Percentiles rank a stretch among this genome's conserved stretches.
phyloP scores from a whole-genome alignment of 192 early-diverging fungal species.

The Coemansia sp. region DNA sequence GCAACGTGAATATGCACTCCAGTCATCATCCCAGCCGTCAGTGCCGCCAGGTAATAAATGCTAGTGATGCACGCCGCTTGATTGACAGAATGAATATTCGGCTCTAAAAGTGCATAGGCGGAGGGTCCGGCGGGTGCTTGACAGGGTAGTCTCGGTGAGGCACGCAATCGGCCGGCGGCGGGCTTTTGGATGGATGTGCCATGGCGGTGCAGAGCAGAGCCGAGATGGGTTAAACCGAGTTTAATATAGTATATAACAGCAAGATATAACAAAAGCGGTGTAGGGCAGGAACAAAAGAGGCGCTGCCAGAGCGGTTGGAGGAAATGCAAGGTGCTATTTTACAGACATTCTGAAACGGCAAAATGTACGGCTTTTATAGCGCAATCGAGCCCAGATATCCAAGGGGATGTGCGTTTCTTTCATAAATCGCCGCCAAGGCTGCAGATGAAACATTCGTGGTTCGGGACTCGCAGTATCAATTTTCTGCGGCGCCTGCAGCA shows the following conservation, averaged over 20 bases:
- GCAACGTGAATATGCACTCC: no score
- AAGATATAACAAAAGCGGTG: background rate
- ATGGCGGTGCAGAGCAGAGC: background rate
- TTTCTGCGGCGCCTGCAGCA: background rate
- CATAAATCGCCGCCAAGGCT: constrained; percentile 8
- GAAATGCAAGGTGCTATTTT: constrained; percentile 12
- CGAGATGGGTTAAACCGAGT: background rate
- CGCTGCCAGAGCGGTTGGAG: background rate
- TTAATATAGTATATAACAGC: background rate
- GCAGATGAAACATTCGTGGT: constrained; percentile 32
- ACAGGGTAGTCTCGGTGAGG: constrained; percentile 50
- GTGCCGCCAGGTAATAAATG: background rate
- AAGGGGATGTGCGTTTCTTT: constrained; percentile 1
- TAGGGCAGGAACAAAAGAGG: background rate
- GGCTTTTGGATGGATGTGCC: background rate
- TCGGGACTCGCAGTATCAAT: constrained; percentile 13
- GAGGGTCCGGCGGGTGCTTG: constrained; percentile 53
- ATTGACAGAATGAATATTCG: background rate
- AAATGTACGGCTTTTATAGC: constrained; percentile 19
- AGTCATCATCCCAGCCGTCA: background rate
- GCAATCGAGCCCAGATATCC: background rate
- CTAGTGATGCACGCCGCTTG: background rate
- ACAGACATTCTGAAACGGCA: constrained; percentile 31
- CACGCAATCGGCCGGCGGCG: constrained; percentile 19
- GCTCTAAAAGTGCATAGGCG: constrained; percentile 26